Evolutionary conservation across 2,329 filamentous ascomycete species (phyloP), one percentile per base, ranked within the genome.

Genomic region (Chrysoporthe cubensis): DNA sequence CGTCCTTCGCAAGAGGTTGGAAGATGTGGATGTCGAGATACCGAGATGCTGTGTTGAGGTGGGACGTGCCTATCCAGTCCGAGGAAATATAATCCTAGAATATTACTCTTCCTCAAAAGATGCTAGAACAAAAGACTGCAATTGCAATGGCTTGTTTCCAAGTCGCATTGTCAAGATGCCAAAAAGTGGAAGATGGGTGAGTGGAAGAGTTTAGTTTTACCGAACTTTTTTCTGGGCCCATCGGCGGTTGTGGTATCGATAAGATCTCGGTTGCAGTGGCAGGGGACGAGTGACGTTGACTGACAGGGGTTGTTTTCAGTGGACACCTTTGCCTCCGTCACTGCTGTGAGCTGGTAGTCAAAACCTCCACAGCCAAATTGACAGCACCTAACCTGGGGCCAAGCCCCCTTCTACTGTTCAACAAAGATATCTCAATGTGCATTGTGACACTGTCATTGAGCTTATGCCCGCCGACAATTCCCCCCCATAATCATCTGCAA

Each of bases 221-320:
- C n/a, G 62, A 65, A 65, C 62, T 65, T 65, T 65, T 63, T 65
- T 60, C 57, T 60, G 57, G 57, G 57, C 6, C 57, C 1, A 26
- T 21, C 8, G 26, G 26, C 26, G 26, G 18, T 57, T n/a, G 9
- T 26, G 48, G 16, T 56, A 64, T 64, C 62, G 62, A 64, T 64
- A 64, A 64, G 43, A 46, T 56, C 46, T 57, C 40, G 50, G 21
- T 64, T 32, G 37, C 37, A 34, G 42, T 21, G 21, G 44, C 63
- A 50, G 42, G 43, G 63, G 14, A 16, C 34, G 4, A 50, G 56
- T 65, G 63, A 66, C 65, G 65, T 62, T 44, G 26, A 44, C 63
- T 32, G 63, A 56, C 63, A 65, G 54, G 63, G 63, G 48, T 48
- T 16, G 16, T 16, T 34, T 34, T 40, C 26, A 46, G 16, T 48